These are phyloP conservation scores for Sphaerobolus stellatus DNA, from an alignment of 1,284 basidiomycete species.

Conservation along the genomic window DNA sequence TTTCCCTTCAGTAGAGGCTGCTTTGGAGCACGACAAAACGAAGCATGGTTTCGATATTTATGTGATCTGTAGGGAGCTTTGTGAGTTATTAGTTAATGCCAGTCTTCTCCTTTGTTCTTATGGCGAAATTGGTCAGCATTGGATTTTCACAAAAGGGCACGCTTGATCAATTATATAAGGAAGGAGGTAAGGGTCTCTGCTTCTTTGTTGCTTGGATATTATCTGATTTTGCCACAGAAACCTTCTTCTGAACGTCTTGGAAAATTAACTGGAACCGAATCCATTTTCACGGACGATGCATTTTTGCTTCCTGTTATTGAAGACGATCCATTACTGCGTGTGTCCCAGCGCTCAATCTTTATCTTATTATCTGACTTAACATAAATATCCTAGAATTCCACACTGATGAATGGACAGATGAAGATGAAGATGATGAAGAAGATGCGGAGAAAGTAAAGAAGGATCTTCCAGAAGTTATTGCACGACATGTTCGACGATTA, in stretches of 20 bases:
- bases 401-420: slow-evolving; percentile 74
- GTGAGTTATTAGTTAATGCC: slow-evolving; percentile 40
- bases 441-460: slow-evolving; percentile 20
- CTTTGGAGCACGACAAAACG: slow-evolving; percentile 62
- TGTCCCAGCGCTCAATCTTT: slow-evolving; percentile 29
- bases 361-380: slow-evolving; percentile 3
- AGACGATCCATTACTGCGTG: slow-evolving; percentile 88
- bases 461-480: slow-evolving; percentile 24
- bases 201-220: neutral
- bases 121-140: slow-evolving; percentile 34
- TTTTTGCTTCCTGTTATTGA: slow-evolving; percentile 78
- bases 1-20: slow-evolving; percentile 61
- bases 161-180: slow-evolving; percentile 85
- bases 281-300: slow-evolving; percentile 69
- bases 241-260: slow-evolving; percentile 44
- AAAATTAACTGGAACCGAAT: slow-evolving; percentile 54
- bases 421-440: slow-evolving; percentile 49
- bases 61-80: slow-evolving; percentile 45
- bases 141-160: slow-evolving; percentile 72
- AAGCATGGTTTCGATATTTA: slow-evolving; percentile 66
- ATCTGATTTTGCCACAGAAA: slow-evolving; percentile 45
- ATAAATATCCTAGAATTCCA: slow-evolving; percentile 47
- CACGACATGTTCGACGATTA: slow-evolving; percentile 44
- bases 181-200: slow-evolving; percentile 49
- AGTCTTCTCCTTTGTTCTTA: slow-evolving; percentile 16